Base-by-base conservation (phyloP, 768 basidiomycete genomes). In the Tylopilus rubrobrunneus region DNA sequence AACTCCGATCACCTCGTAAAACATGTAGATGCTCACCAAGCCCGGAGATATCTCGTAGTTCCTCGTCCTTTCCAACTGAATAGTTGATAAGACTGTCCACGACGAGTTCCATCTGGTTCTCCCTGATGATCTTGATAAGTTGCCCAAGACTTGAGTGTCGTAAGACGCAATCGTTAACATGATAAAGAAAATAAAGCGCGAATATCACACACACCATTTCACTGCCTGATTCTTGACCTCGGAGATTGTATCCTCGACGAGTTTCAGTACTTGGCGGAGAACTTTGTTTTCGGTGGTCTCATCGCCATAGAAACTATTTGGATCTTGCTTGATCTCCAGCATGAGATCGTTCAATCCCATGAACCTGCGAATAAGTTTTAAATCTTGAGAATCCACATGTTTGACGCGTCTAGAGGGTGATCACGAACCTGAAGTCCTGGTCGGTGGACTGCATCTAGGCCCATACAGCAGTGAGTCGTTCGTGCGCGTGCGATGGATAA, bases 161-260 rank as follows among this genome's bases (percentile, higher is more conserved):
- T 14, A 29, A 7, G 12, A 33, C 25, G 31, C 33, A 11, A 58
- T 51, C 34, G 43, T 60, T 48, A 56, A 17, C 15, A 43, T 43
- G 27, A 52, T 37, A 41, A 53, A 52, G 17, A 19, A 14, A 44
- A 21, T 1, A 25, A 21, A 21, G 31, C 51, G 11, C 11, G 33
- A 23, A 48, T 19, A 25, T 39, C 2, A 36, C n/a, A 45, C 33
- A 67, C 61, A 90, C 96, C 93, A 95, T 75, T 95, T 93, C 11
- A 97, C 96, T 2, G 93, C 92, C 69, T 92, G 88, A 65, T 97
- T 97, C 78, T 98, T 98, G 59, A 98, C 97, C 76, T 99, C 97
- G 8, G 93, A 93, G 61, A 95, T 98, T 72, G 87, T 88, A 74
- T 99, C 97, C 66, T 91, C 89, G 5, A 98, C 87, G 19, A 98